phyloP scores from a whole-genome alignment of 2,329 filamentous ascomycete species.

The Colletotrichum echinochloae region DNA sequence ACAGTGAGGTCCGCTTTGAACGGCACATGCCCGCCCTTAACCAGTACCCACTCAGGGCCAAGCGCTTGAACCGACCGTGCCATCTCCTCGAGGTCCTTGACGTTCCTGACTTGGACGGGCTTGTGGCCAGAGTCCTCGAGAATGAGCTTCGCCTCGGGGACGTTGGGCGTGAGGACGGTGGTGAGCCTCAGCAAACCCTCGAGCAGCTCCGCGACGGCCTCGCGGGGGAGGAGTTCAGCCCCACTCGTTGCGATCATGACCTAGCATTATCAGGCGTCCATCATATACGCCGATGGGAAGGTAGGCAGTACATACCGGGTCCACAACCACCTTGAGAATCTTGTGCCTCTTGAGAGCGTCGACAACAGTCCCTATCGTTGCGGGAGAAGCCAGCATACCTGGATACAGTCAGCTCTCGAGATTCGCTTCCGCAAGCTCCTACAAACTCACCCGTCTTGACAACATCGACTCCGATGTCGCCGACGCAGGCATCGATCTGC shows the following conservation, averaged over 20 bases:
- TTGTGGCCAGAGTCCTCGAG: slow-evolving; percentile 64
- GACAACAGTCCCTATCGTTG: slow-evolving; percentile 77
- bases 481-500: slow-evolving; percentile 86
- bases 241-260: slow-evolving; percentile 95
- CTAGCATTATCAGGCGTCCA: slow-evolving; percentile 55
- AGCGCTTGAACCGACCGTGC: slow-evolving; percentile 74
- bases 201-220: slow-evolving; percentile 72
- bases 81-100: slow-evolving; percentile 76
- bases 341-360: slow-evolving; percentile 69
- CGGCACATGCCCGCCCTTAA: slow-evolving; percentile 93
- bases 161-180: slow-evolving; percentile 80
- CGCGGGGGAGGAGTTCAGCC: slow-evolving; percentile 72
- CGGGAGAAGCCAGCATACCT: slow-evolving; percentile 86
- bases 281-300: not conserved
- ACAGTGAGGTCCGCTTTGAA: slow-evolving; percentile 72
- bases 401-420: not conserved
- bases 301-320: slow-evolving; percentile 61
- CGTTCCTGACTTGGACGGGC: slow-evolving; percentile 58
- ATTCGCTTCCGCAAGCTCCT: not conserved
- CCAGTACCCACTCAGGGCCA: slow-evolving; percentile 82
- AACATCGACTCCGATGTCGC: slow-evolving; percentile 88
- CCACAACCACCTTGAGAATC: slow-evolving; percentile 73
- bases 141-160: slow-evolving; percentile 78
- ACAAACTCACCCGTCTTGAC: slow-evolving; percentile 84
- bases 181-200: slow-evolving; percentile 72